Percentiles rank a stretch among this genome's conserved stretches.
Conservation (phyloP, 106 monocot genomes). For the Dactylorhiza incarnata region DNA sequence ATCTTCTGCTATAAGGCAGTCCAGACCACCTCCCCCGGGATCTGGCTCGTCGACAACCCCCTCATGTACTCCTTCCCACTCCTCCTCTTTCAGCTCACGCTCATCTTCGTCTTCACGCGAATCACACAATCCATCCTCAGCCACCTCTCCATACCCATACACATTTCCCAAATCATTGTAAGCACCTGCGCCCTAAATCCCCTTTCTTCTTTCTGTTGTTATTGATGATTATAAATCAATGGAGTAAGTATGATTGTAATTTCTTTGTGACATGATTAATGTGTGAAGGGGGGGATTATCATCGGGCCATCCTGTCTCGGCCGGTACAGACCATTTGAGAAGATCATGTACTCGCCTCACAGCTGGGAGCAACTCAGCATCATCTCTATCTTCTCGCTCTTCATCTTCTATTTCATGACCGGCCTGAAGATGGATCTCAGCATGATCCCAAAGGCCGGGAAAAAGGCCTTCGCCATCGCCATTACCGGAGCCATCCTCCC, state of each 20-base stretch:
- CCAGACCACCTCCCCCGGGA: conserved; percentile 33
- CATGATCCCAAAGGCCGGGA: conserved; percentile 38
- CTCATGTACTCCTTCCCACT: conserved; percentile 40
- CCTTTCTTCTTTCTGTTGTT: background rate
- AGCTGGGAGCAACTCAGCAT: conserved; percentile 39
- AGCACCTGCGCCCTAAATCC: background rate
- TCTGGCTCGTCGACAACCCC: conserved; percentile 42
- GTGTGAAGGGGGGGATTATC: conserved; percentile 31
- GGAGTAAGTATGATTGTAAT: too few species aligned
- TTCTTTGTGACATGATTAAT: background rate
- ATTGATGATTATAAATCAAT: background rate
- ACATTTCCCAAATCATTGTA: conserved; percentile 49
- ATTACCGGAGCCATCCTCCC: conserved; percentile 15
- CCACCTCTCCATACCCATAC: conserved; percentile 26
- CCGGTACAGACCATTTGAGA: conserved; percentile 15
- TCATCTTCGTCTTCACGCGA: conserved; percentile 36
- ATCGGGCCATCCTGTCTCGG: conserved; percentile 39
- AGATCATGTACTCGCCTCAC: conserved; percentile 14
- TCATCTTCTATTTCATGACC: conserved; percentile 42
- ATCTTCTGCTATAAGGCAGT: conserved; percentile 31
- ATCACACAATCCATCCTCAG: conserved; percentile 38
- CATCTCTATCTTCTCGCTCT: conserved; percentile 19
- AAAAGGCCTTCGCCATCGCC: conserved; percentile 42
- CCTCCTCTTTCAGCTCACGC: conserved; percentile 42
- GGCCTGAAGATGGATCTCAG: conserved; percentile 51